Percentiles rank a stretch among this genome's conserved stretches.
Conservation (phyloP, 2,329 filamentous ascomycete genomes). For the Tolypocladium paradoxum region DNA sequence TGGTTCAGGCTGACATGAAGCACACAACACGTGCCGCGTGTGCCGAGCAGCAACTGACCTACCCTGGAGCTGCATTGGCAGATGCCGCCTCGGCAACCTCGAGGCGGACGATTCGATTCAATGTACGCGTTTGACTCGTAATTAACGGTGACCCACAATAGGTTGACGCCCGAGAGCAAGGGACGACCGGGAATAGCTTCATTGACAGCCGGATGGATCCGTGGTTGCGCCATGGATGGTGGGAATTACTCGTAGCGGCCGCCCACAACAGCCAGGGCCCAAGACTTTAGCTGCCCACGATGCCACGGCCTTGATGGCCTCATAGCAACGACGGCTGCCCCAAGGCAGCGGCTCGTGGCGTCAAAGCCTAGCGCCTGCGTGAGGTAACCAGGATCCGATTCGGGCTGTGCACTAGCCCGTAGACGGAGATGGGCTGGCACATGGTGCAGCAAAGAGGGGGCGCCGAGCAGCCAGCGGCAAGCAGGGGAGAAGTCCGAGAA, state of each 20-base stretch:
- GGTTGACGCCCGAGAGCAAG: too few species aligned
- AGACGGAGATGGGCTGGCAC: conserved; percentile 7
- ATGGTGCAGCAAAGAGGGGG: conserved; percentile 5
- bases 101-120: too few species aligned
- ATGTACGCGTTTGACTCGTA: too few species aligned
- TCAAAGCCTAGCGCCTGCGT: background rate
- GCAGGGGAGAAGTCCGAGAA: too few species aligned
- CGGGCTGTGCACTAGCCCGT: conserved; percentile 5
- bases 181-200: background rate
- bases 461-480: background rate
- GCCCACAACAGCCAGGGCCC: background rate
- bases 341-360: background rate
- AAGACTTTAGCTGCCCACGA: background rate
- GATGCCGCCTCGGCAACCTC: too few species aligned
- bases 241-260: background rate
- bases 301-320: background rate
- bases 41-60: too few species aligned
- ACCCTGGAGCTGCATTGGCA: too few species aligned
- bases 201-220: background rate
- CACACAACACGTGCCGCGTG: too few species aligned
- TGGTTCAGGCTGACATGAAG: too few species aligned
- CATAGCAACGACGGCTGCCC: background rate
- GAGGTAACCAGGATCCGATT: conserved; percentile 2
- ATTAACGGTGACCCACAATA: too few species aligned
- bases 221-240: background rate